Evolutionary conservation across 1,284 basidiomycete genomes (phyloP).

Genomic region (Sphagnurus paluster): DNA sequence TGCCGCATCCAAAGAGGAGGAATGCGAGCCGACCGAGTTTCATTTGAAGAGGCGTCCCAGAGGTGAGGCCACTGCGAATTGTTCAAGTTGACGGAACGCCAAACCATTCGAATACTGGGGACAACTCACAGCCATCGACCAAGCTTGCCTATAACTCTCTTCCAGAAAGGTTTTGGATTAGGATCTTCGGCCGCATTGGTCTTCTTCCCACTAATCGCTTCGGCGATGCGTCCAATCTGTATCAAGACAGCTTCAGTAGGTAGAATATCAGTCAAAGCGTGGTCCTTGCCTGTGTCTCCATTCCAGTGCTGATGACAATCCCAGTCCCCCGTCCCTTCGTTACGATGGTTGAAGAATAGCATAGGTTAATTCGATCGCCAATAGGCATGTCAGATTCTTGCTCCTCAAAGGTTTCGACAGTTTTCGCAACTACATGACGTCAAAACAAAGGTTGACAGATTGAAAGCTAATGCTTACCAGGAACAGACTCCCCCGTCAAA

Average conservation of each 20-base stretch:
- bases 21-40: constrained; percentile 62
- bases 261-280: neutral
- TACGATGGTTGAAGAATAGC: constrained; percentile 57
- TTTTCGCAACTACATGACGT: constrained; percentile 47
- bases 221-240: constrained; percentile 57
- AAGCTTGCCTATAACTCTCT: constrained; percentile 22
- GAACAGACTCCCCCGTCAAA: constrained; percentile 68
- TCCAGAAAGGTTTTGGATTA: constrained; percentile 20
- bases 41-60: constrained; percentile 60
- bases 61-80: constrained; percentile 28
- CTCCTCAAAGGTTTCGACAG: constrained; percentile 33
- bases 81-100: neutral
- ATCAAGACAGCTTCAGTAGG: neutral
- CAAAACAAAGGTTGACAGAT: neutral
- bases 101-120: constrained; percentile 11
- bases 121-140: constrained; percentile 26
- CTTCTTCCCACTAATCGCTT: constrained; percentile 31
- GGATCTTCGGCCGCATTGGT: constrained; percentile 10
- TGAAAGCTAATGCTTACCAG: constrained; percentile 28
- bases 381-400: constrained; percentile 40
- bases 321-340: constrained; percentile 66
- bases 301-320: constrained; percentile 61
- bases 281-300: constrained; percentile 64
- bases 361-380: constrained; percentile 59
- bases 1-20: constrained; percentile 54